Evolutionary conservation across 345 rosid species (phyloP), one percentile per base, ranked within the genome.

Genomic region (Eucalyptus viminalis): DNA sequence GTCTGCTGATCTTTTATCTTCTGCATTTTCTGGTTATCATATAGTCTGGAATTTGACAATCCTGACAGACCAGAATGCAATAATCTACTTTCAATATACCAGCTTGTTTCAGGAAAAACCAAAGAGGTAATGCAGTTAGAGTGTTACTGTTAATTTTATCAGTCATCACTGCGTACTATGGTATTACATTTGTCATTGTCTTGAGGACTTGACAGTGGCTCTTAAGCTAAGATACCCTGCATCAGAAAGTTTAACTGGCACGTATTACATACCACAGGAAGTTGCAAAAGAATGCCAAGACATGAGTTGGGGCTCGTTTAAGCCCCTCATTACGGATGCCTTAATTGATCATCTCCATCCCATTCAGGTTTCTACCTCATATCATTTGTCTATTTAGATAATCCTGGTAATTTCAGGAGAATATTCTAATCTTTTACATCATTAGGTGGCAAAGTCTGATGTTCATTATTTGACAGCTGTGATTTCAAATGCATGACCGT

Each of bases 41-140:
- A 90, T 95, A 97, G 99, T 91, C 85, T 97, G 90, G 98, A 97
- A 90, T 96, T 97, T 92, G 99, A 95, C 88, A 97, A 95, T 90
- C 98, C 96, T 87, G 99, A 96, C 92, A 95, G 98, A 91, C 99
- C 98, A 67, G 99, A 97, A 93, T 97, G 99, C 95, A 93, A 89
- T 92, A 97, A 96, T 91, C 99, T 97, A 92, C 98, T 97, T 89
- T 95, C 98, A 6, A 90, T 97, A 80, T 96, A 97, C 93, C 98
- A 95, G 93, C 94, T 97, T 17, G 90, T 97, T 91, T 93, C 99
- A 21, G 95, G 96, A 90, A 97, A 95, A 93, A 94, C 99, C 17
- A 97, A 96, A 93, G 98, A 93, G 96, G 99, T 96, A 91, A 76
- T 69, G 56, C 27, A 76, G 12, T 37, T 76, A 76, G 83, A 21